Evolutionary conservation across 176 grass and related monocot species (phyloP).

Genomic region (Hsuehochloa calcarea): DNA sequence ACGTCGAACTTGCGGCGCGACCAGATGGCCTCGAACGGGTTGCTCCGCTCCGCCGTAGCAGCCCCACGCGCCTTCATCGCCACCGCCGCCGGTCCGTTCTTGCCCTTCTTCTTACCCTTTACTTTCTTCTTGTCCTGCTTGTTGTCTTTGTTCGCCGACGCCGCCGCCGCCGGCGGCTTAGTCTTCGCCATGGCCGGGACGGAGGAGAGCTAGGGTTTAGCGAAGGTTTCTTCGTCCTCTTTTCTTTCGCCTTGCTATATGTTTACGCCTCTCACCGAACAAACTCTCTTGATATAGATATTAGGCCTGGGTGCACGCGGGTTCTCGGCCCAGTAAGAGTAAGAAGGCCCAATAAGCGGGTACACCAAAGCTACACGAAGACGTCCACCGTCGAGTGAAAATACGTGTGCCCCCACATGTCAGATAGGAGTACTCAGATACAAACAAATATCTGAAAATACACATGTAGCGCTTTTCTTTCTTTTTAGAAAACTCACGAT

Average conservation of each 20-base stretch:
- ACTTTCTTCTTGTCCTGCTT: constrained; percentile 34
- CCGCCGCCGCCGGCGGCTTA: constrained; percentile 19
- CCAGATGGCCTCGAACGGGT: constrained; percentile 95
- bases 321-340: too few species aligned
- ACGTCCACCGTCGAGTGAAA: too few species aligned
- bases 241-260: background rate
- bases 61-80: constrained; percentile 47
- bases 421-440: too few species aligned
- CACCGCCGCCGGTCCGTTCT: constrained; percentile 37
- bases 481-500: too few species aligned
- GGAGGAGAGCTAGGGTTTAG: constrained; percentile 29
- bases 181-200: constrained; percentile 55
- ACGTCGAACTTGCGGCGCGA: constrained; percentile 93
- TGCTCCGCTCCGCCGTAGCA: constrained; percentile 36
- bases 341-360: too few species aligned
- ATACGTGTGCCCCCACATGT: too few species aligned
- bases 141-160: background rate
- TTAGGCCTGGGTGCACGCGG: too few species aligned
- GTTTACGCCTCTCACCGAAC: too few species aligned
- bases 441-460: too few species aligned
- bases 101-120: constrained; percentile 44
- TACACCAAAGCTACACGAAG: too few species aligned
- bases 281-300: too few species aligned
- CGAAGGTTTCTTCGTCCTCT: background rate
- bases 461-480: too few species aligned